Evolutionary conservation across 164 flowering plant genomes (phyloP).

Genomic region (Paratinospora sagittata): DNA sequence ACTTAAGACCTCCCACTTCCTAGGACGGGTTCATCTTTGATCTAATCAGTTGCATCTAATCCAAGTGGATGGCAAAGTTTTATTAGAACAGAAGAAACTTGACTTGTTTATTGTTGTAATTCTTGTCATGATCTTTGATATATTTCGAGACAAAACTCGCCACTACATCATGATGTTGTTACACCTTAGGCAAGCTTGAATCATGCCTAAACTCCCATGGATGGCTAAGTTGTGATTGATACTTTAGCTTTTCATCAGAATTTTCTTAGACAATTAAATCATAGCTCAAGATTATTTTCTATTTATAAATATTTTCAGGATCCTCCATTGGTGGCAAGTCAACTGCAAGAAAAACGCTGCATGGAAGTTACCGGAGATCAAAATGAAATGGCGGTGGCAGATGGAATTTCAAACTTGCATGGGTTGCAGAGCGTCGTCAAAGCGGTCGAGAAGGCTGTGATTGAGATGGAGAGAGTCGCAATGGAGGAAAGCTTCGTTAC

Average conservation of each 20-base stretch:
- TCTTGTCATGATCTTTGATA: too few species aligned
- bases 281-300: not conserved
- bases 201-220: not conserved
- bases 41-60: too few species aligned
- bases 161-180: too few species aligned
- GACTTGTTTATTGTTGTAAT: too few species aligned
- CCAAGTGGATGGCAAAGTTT: too few species aligned
- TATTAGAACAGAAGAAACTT: too few species aligned
- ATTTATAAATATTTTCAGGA: conserved; percentile 16
- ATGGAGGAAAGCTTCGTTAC: conserved; percentile 21
- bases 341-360: conserved; percentile 12
- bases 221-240: not conserved
- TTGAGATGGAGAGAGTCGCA: conserved; percentile 33
- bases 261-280: conserved; percentile 30
- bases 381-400: conserved; percentile 6
- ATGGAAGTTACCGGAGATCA: conserved; percentile 18
- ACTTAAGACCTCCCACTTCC: too few species aligned
- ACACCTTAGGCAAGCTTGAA: too few species aligned
- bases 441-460: conserved; percentile 47
- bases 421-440: conserved; percentile 44
- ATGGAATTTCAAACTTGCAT: conserved; percentile 42
- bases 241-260: not conserved
- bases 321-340: conserved; percentile 6
- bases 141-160: too few species aligned
- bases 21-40: too few species aligned